Percentiles rank a stretch among this genome's conserved stretches.
phyloP scores from a whole-genome alignment of 331 rosid species.

The Rhamnella rubrinervis region DNA sequence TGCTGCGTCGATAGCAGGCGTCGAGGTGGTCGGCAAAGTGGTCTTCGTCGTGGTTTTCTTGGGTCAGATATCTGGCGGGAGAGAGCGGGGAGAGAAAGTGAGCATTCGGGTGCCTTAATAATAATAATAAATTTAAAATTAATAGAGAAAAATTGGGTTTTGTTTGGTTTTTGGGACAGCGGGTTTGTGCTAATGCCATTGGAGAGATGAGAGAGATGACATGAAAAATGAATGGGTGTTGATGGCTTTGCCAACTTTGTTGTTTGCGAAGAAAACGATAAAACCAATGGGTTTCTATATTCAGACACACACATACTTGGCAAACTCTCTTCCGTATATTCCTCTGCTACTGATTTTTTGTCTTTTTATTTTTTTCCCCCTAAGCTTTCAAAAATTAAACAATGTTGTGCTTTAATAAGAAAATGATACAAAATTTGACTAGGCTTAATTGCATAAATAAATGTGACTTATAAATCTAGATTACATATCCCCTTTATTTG shows the following conservation, averaged over 20 bases:
- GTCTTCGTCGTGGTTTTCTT: not conserved
- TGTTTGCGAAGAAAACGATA: constrained; percentile 44
- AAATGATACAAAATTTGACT: no score
- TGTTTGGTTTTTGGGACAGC: constrained; percentile 7
- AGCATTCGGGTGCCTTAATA: constrained; percentile 31
- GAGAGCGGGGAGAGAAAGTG: constrained; percentile 25
- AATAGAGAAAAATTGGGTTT: constrained; percentile 12
- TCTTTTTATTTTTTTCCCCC: no score
- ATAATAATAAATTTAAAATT: constrained; percentile 4
- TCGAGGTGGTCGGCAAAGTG: not conserved
- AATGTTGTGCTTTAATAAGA: no score
- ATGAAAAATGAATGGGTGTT: constrained; percentile 16
- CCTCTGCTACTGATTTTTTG: not conserved
- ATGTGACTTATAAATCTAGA: no score
- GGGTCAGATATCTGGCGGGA: constrained; percentile 30
- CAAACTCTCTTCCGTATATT: constrained; percentile 9
- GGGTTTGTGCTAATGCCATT: not conserved
- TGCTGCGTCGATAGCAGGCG: not conserved
- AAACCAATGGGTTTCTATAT: constrained; percentile 3
- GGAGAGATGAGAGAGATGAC: not conserved
- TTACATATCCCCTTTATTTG: no score
- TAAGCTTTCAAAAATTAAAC: not conserved
- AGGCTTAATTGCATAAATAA: no score
- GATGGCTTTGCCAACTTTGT: constrained; percentile 44
- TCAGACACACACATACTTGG: not conserved